Base-by-base conservation (phyloP, 2,329 filamentous ascomycete genomes). In the Emergomyces africanus region DNA sequence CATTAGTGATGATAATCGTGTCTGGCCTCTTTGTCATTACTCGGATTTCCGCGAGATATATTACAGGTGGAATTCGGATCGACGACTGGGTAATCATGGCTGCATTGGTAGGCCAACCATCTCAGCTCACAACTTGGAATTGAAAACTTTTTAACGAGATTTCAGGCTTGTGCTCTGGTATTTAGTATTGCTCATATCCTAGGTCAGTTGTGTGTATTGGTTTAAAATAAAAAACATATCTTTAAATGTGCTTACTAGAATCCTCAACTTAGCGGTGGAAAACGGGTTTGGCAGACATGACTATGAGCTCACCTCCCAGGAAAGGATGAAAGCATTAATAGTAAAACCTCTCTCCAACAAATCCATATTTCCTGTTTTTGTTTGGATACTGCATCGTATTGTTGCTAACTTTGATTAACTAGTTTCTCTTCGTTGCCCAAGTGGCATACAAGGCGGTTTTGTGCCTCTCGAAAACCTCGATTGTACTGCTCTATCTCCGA, bases 401-500 rank as follows among this genome's bases (percentile, higher is more conserved):
- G 23, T n/a, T n/a, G n/a, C 39, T 42, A 42, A 42, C 18, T 42
- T 42, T 42, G 39, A 42, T 42, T n/a, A 20, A 2, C 39, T 23
- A 50, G 48, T n/a, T 10, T 3, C 4, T 50, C 14, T 30, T 50
- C 48, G 14, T 18, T n/a, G 48, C 48, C 14, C 14, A 50, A 12
- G 15, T 50, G 14, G 9, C 25, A 18, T 50, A 35, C 14, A 33
- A 30, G 15, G 23, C 25, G 20, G 15, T 30, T 14, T 4, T 50
- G 14, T 30, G 23, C 28, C 25, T 30, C 9, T 33, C 59, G 4
- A 62, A 62, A 54, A 20, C 57, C 8, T 58, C 59, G 3, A 58
- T 62, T 15, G 39, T 62, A 30, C 41, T 59, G 14, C 57, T 62
- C 25, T 62, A 61, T 37, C 15, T 61, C 10, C 57, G 61, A 56